Percentiles rank a stretch among this genome's conserved stretches.
Conservation (phyloP, 2,329 filamentous ascomycete genomes). For the Trichoderma sp. region DNA sequence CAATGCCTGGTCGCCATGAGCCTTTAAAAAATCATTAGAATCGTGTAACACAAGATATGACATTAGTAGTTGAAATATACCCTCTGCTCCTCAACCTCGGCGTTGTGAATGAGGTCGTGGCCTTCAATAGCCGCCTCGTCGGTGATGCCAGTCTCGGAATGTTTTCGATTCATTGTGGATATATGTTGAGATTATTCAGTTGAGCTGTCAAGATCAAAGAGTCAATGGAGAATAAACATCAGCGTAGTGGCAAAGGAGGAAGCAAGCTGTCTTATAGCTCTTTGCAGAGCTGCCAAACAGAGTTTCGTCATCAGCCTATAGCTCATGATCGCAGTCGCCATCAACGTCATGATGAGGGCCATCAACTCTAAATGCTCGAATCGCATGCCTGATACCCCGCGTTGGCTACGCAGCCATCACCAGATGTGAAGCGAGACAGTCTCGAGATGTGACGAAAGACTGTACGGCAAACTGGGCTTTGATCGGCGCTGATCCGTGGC, state of each 20-base stretch:
- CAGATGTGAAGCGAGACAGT: constrained; percentile 15
- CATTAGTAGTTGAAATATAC: neutral
- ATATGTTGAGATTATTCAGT: neutral
- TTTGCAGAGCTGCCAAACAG: neutral
- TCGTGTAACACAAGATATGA: neutral
- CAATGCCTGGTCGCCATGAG: constrained; percentile 17
- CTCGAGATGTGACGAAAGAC: neutral
- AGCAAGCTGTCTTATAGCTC: constrained; percentile 15
- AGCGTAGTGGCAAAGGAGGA: neutral
- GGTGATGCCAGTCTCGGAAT: constrained; percentile 23
- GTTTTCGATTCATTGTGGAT: constrained; percentile 10
- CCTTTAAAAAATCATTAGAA: neutral
- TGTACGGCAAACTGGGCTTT: neutral
- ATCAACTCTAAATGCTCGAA: constrained; percentile 6
- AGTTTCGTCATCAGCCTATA: constrained; percentile 5
- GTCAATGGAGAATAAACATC: neutral
- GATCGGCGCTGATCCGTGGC: constrained; percentile 1
- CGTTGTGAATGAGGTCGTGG: constrained; percentile 36
- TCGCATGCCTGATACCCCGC: constrained; percentile 14
- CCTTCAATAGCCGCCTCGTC: constrained; percentile 33
- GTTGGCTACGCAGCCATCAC: constrained; percentile 13
- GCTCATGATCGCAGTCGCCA: constrained; percentile 6
- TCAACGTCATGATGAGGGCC: constrained; percentile 17
- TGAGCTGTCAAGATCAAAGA: neutral
- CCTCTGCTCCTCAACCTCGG: constrained; percentile 35